Evolutionary conservation across 1,284 basidiomycete genomes (phyloP).

Genomic region (Ceratobasidium theobromae): DNA sequence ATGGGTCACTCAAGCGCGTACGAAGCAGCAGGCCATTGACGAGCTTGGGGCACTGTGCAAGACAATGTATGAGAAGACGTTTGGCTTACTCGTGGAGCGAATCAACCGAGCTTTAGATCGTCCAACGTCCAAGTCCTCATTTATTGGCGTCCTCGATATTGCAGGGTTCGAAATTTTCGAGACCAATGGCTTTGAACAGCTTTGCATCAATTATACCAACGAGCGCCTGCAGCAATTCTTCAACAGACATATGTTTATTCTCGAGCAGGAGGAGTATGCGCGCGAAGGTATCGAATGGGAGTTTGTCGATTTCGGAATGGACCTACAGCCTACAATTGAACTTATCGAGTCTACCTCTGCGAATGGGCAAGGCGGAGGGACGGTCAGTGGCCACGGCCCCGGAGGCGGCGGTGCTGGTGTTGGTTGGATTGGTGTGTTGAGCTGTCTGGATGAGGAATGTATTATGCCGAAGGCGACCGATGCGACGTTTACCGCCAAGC

Average conservation of each 20-base stretch:
- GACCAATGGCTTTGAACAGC: constrained; percentile 92
- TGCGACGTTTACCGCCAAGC: constrained; percentile 91
- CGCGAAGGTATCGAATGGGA: constrained; percentile 98
- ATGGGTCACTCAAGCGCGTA: constrained; percentile 94
- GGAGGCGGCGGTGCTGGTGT: constrained; percentile 42
- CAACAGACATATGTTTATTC: constrained; percentile 99
- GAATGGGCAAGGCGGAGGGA: constrained; percentile 22
- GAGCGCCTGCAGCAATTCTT: constrained; percentile 97
- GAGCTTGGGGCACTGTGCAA: constrained; percentile 93
- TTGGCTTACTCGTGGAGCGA: constrained; percentile 89
- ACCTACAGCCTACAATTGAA: constrained; percentile 98
- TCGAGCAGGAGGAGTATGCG: constrained; percentile 98
- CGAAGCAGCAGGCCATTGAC: constrained; percentile 88
- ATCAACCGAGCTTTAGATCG: constrained; percentile 95
- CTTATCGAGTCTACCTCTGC: constrained; percentile 83
- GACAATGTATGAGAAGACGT: constrained; percentile 96
- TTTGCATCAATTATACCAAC: constrained; percentile 99
- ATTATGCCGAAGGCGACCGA: constrained; percentile 99
- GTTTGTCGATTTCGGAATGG: constrained; percentile 97
- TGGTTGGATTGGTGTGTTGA: constrained; percentile 79
- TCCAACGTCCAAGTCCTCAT: constrained; percentile 89
- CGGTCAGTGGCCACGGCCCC: constrained; percentile 19
- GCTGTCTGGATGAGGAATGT: constrained; percentile 95
- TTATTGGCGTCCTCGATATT: constrained; percentile 99
- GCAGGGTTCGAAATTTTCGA: constrained; percentile 98